Evolutionary conservation across 2,329 filamentous ascomycete genomes (phyloP).

Genomic region (Raffaelea albimanens): DNA sequence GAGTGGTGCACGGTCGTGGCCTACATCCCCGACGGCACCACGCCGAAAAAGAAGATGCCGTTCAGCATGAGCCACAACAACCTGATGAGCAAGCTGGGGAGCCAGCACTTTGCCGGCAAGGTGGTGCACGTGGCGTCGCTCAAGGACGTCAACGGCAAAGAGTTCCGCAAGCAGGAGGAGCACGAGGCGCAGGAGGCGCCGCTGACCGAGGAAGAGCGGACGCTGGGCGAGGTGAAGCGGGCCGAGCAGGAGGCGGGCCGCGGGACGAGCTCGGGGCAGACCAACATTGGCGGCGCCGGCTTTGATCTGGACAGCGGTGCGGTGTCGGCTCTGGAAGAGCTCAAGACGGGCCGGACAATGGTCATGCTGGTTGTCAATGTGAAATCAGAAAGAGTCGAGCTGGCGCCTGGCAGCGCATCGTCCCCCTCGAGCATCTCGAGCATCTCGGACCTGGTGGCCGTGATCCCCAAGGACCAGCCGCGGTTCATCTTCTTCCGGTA

Average conservation of each 20-base stretch:
- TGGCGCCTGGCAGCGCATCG: conserved; percentile 44
- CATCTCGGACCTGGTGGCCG: conserved; percentile 46
- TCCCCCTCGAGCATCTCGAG: conserved; percentile 35
- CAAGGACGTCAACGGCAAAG: conserved; percentile 57
- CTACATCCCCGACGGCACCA: conserved; percentile 70
- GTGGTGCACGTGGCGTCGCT: conserved; percentile 58
- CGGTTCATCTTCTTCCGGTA: conserved; percentile 72
- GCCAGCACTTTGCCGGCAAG: conserved; percentile 68
- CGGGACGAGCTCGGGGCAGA: conserved; percentile 52
- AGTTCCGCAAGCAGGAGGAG: conserved; percentile 64
- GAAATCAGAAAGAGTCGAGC: conserved; percentile 57
- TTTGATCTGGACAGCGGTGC: conserved; percentile 56
- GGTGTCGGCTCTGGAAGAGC: conserved; percentile 49
- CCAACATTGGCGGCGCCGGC: conserved; percentile 45
- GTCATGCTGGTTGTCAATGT: conserved; percentile 69
- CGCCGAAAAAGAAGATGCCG: conserved; percentile 78
- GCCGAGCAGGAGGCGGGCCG: conserved; percentile 66
- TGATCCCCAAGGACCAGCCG: conserved; percentile 59
- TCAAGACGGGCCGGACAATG: conserved; percentile 43
- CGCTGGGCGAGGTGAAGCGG: conserved; percentile 61
- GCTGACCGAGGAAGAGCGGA: conserved; percentile 69
- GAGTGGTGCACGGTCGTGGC: conserved; percentile 61
- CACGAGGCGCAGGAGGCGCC: conserved; percentile 58
- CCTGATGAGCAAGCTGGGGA: conserved; percentile 65
- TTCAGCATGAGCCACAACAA: conserved; percentile 71